Base-by-base conservation (phyloP, 2,329 filamentous ascomycete genomes). In the Exophiala oligosperma region DNA sequence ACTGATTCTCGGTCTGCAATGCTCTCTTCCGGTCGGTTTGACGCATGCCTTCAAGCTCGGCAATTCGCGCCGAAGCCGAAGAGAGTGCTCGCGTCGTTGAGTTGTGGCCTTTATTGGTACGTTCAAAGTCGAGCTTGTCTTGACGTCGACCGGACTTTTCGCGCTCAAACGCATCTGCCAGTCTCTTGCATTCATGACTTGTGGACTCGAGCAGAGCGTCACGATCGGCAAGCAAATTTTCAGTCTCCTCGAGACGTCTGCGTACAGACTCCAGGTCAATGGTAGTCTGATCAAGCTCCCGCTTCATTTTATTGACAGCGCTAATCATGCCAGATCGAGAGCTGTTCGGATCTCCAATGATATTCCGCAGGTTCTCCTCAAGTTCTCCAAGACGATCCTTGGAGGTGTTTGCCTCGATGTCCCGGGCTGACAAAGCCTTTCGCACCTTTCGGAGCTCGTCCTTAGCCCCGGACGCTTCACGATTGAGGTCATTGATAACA, bases 401-500 rank as follows among this genome's bases (percentile, higher is more conserved):
- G 90, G 91, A 97, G 64, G 92, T 89, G 8, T 86, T 87, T 7
- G 91, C 91, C 72, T 97, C 94, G 49, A 93, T 88, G 72, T 97
- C 92, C 54, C 91, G 87, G 49, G 86, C 87, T 11, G 88, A 90
- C 48, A 97, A 79, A 66, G 79, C 91, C 80, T 96, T 94, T 69
- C 91, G 88, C 64, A 97, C 79, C 68, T 84, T 85, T 63, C 92
- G 84, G 26, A 87, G 84, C 70, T 97, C 94, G 62, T 97, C 94
- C 76, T 94, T 96, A 62, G 91, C 86, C 28, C 83, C 81, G 4
- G 88, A 88, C 24, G 87, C 84, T 73, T 97, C 92, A 41, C 86
- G 82, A 71, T 97, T 97, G 65, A 97, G 87, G 64, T 97, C 91
- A 69, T 95, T 93, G 70, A 97, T 86, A 63, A 96, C 85, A 73